Evolutionary conservation across 2,329 filamentous ascomycete genomes (phyloP), one percentile per base, ranked within the genome.

Genomic region (Diaporthe citrichinensis): DNA sequence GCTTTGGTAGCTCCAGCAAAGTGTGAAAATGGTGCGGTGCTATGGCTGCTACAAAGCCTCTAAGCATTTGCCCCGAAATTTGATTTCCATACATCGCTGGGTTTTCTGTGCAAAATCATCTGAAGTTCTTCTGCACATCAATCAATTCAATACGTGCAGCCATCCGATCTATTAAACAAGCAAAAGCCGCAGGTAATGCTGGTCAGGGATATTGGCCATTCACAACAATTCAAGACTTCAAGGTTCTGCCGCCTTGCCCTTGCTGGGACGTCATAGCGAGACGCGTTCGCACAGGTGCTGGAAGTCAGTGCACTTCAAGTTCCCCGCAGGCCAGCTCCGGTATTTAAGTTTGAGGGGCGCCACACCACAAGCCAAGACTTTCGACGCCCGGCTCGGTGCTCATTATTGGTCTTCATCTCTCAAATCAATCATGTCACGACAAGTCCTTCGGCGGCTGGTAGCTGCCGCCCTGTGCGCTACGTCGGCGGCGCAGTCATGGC

Each of bases 401-500:
- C 25, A 36, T 31, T 39, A 28, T 31, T 53, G n/a, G 34, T 34
- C 59, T n/a, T 59, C 57, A 61, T 44, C 23, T 51, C 44, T 31
- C 49, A 20, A 55, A 36, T 28, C 39, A 34, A 58, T 58, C 59
- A 75, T 73, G 74, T 10, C 36, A 36, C n/a, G 31, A n/a, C 61
- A 17, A 28, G 36, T n/a, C 28, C 28, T 49, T 36, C 17, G 31
- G 25, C 25, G 36, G 15, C 62, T 76, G 53, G n/a, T 41, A 15
- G 65, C 65, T 23, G 74, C 25, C 15, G n/a, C 31, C 25, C 49
- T 59, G 28, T 7, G 14, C 34, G 39, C 12, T 12, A 9, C 41
- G 3, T 31, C 59, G 8, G 31, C 31, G 20, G 28, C 62, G 3
- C 55, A 44, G 8, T 20, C 80, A 25, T 87, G 85, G 85, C 86